Conservation (phyloP, 169 alveolate genomes). For the Theileria parva region DNA sequence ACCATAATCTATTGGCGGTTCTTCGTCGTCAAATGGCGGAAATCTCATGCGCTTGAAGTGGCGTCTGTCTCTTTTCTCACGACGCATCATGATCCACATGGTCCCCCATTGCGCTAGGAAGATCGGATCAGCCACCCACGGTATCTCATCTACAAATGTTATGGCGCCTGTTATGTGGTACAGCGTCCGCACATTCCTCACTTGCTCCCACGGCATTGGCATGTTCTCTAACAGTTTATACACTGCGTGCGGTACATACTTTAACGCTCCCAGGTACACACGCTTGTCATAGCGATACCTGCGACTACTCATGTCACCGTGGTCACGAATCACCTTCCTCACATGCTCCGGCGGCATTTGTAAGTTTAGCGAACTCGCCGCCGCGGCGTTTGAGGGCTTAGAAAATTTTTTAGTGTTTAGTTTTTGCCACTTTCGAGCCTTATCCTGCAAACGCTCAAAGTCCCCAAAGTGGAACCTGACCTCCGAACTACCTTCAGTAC, state of each 20-base stretch:
- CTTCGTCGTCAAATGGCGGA: conserved; percentile 99
- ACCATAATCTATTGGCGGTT: conserved; percentile 99
- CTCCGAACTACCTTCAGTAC: too few species aligned
- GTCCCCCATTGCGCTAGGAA: conserved; percentile 99
- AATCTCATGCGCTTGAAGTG: conserved; percentile 99
- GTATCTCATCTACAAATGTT: conserved; percentile 98
- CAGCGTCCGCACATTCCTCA: conserved; percentile 92
- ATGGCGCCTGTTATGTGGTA: conserved; percentile 99
- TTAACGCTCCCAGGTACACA: conserved; percentile 95
- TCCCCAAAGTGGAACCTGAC: conserved; percentile 15
- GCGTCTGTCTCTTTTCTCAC: conserved; percentile 98
- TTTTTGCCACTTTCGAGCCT: conserved; percentile 70
- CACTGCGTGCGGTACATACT: conserved; percentile 99
- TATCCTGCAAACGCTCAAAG: conserved; percentile 71
- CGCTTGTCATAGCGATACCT: conserved; percentile 97
- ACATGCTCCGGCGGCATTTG: conserved; percentile 98
- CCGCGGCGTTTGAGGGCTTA: conserved; percentile 55
- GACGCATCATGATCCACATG: conserved; percentile 99
- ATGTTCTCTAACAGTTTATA: conserved; percentile 97
- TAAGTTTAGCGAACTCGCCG: background rate
- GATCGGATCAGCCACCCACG: conserved; percentile 99
- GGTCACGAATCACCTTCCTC: conserved; percentile 96
- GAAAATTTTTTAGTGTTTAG: conserved; percentile 61
- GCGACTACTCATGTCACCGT: conserved; percentile 96
- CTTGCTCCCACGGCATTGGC: conserved; percentile 99